Conservation (phyloP, 495 filamentous ascomycete species). For the Talaromyces borbonicus region DNA sequence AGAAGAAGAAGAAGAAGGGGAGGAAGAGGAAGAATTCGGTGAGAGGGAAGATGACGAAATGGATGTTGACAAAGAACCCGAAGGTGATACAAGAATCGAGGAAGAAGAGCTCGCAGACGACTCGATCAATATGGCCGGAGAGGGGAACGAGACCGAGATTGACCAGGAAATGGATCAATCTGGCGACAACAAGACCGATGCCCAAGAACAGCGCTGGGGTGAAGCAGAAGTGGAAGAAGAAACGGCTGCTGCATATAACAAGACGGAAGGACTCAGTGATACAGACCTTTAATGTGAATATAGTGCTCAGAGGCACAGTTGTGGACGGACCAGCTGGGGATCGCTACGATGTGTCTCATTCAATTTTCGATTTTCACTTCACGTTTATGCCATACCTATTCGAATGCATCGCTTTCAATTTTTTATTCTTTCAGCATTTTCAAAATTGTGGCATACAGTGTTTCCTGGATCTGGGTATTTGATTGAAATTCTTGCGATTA, state of each 20-base stretch:
- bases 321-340: too few species aligned
- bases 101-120: slow-evolving; percentile 53
- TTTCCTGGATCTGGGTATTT: too few species aligned
- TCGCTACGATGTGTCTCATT: too few species aligned
- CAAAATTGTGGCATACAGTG: too few species aligned
- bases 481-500: too few species aligned
- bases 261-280: background rate
- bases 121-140: slow-evolving; percentile 11
- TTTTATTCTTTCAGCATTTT: too few species aligned
- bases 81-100: slow-evolving; percentile 60
- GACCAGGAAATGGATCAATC: slow-evolving; percentile 14
- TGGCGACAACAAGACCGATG: slow-evolving; percentile 11
- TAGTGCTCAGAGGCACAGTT: too few species aligned
- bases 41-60: slow-evolving; percentile 9
- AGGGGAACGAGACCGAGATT: slow-evolving; percentile 19
- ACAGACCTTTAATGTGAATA: too few species aligned
- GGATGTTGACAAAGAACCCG: slow-evolving; percentile 25
- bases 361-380: too few species aligned
- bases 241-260: background rate
- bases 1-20: slow-evolving; percentile 15
- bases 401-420: too few species aligned
- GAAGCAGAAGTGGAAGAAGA: slow-evolving; percentile 8
- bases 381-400: too few species aligned
- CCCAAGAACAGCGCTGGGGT: slow-evolving; percentile 12
- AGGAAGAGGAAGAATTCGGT: slow-evolving; percentile 9